Evolutionary conservation across 2,329 filamentous ascomycete genomes (phyloP).

Genomic region (Hymenoscyphus fructigenus): DNA sequence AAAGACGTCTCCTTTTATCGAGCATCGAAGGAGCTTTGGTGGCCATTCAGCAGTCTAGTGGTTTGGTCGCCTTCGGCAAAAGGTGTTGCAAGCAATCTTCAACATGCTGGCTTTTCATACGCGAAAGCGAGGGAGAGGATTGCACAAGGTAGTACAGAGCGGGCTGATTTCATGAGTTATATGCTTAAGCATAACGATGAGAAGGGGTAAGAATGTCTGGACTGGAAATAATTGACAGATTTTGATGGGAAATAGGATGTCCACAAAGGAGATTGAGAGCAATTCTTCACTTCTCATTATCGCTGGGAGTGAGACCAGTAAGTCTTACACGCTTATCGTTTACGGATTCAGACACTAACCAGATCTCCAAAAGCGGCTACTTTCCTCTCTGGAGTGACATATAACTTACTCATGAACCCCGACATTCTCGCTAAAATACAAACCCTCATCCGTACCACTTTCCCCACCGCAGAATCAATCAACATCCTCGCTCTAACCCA

Average conservation of each 20-base stretch:
- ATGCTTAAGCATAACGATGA: slow-evolving; percentile 19
- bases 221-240: neutral
- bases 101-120: neutral
- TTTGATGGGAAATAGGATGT: slow-evolving; percentile 4
- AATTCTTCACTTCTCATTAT: slow-evolving; percentile 16
- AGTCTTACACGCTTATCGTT: slow-evolving; percentile 19
- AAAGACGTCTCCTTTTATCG: neutral
- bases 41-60: neutral
- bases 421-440: neutral
- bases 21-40: neutral
- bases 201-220: slow-evolving; percentile 2
- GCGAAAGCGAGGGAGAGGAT: slow-evolving; percentile 3
- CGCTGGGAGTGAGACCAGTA: slow-evolving; percentile 36
- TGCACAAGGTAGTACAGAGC: neutral
- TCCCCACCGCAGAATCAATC: neutral
- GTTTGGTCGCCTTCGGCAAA: neutral
- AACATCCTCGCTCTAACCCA: neutral
- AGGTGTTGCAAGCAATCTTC: neutral
- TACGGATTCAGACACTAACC: neutral
- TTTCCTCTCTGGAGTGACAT: neutral
- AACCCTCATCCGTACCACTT: neutral
- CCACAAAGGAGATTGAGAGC: slow-evolving; percentile 11
- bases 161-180: slow-evolving; percentile 37
- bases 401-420: neutral
- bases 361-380: neutral